Evolutionary conservation across 2,329 filamentous ascomycete genomes (phyloP), one percentile per base, ranked within the genome.

Genomic region (Monosporascus sp.): DNA sequence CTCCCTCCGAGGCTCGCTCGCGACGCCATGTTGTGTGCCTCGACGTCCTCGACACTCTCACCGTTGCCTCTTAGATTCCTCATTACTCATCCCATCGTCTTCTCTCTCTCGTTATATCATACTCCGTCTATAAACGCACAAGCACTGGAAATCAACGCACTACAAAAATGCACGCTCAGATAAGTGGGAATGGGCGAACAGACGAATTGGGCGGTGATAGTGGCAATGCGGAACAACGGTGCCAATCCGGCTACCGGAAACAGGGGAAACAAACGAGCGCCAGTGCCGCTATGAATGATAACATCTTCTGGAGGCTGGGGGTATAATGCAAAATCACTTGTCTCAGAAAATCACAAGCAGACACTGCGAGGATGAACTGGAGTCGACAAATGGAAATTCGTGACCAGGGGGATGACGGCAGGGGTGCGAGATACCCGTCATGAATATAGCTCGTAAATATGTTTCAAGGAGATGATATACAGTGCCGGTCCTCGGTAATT

Each of bases 281-380:
- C 53, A 58, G 61, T 60, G 57, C 61, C 57, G 62, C 59, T 62
- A 58, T 56, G 60, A 55, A 60, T 36, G 57, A 61, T 49, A 50
- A 60, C 55, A 53, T 52, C 55, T 55, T 62, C 57, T 63, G 25
- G 18, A 47, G 47, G 51, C 60, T 57, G 53, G 61, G 59, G 64
- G 64, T 67, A 67, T 67, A 66, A 65, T 65, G 63, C 61, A 63
- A 56, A 66, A 63, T 61, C 58, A 64, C 56, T 57, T 60, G 53
- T 52, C 38, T 52, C 54, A 56, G 49, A 54, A 53, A 58, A 61
- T 57, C 55, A 54, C 57, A 52, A 54, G 36, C 54, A 55, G 49
- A 54, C 31, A 35, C 31, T 14, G 38, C 22, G 37, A 27, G n/a
- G 18, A 18, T 17, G 20, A 24, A 14, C 18, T 31, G 15, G 7